Conservation (phyloP, 1,139 yeast species). For the Saccharomyces hybrid region DNA sequence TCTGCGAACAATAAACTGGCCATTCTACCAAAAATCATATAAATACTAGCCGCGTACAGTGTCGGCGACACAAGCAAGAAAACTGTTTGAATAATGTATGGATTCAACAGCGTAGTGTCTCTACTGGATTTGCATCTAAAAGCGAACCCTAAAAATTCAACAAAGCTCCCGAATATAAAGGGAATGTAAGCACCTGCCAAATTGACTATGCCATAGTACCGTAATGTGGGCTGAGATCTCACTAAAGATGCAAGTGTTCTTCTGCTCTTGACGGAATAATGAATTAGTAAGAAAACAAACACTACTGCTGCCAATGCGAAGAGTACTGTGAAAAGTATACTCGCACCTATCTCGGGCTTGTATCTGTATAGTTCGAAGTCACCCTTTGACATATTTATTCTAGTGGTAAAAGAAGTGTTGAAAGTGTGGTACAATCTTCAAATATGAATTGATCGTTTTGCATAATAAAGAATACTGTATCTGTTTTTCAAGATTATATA, state of each 20-base stretch:
- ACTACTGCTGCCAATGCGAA: neutral
- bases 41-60: conserved; percentile 39
- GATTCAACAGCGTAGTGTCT: conserved; percentile 18
- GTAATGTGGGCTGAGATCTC: neutral
- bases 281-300: neutral
- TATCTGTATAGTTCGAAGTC: neutral
- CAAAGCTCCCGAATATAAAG: conserved; percentile 26
- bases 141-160: conserved; percentile 35
- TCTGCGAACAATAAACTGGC: conserved; percentile 30
- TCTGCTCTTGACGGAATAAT: neutral
- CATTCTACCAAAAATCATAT: conserved; percentile 39
- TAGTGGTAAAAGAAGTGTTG: neutral
- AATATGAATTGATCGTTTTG: neutral
- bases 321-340: neutral
- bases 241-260: neutral
- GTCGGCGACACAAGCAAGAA: conserved; percentile 40
- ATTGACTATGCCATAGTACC: neutral
- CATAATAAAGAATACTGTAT: too few relatives aligned
- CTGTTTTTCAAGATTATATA: too few relatives aligned
- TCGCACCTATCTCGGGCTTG: neutral
- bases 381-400: neutral
- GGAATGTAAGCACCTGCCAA: conserved; percentile 21
- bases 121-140: conserved; percentile 30
- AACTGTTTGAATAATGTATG: conserved; percentile 35
- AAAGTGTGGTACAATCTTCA: neutral